Evolutionary conservation across 1,284 basidiomycete genomes (phyloP), one percentile per base, ranked within the genome.

Genomic region (Moesziomyces globuligerus): DNA sequence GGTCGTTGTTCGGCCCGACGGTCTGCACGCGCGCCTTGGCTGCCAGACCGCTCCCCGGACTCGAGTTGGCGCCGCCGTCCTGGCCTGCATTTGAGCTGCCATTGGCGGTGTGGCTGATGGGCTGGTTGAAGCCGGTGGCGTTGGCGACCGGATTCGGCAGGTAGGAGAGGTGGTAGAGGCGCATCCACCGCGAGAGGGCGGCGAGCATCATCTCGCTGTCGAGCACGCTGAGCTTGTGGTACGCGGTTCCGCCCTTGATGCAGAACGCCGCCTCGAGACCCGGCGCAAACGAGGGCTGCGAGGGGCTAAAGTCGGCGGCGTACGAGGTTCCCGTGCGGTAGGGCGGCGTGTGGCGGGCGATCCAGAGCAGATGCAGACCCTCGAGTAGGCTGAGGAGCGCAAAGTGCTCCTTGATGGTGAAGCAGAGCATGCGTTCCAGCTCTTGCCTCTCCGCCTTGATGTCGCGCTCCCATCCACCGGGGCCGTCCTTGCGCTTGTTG

Each of bases 401-500:
- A 55, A 71, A 71, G 41, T 71, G 67, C 42, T 66, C 67, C 40
- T 58, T 69, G 47, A 69, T 29, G 2, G 55, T 64, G 18, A 71
- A 66, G 21, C 56, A 57, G 8, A 61, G 47, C 53, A 47, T 53
- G 26, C 36, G 29, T 48, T 60, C 46, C 17, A 65, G 26, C 1
- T 60, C 52, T 7, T 21, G 39, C 13, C 45, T 54, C 23, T 26
- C 43, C 23, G 45, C 48, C 24, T 47, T 28, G 7, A 8, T 32
- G 7, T 26, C 34, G 7, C 32, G 17, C 4, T 48, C 38, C 1
- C 24, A 34, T 18, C 32, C 38, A 7, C 45, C 41, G n/a, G 17
- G 24, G 8, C 25, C 20, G 2, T 41, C 39, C 8, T 44, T 25
- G n/a, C 34, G 37, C 28, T 42, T 49, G 37, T 4, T 26, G 5